These are phyloP conservation scores for Phytophthora colocasiae DNA, from an alignment of 352 stramenopile species.

Conservation along the genomic window DNA sequence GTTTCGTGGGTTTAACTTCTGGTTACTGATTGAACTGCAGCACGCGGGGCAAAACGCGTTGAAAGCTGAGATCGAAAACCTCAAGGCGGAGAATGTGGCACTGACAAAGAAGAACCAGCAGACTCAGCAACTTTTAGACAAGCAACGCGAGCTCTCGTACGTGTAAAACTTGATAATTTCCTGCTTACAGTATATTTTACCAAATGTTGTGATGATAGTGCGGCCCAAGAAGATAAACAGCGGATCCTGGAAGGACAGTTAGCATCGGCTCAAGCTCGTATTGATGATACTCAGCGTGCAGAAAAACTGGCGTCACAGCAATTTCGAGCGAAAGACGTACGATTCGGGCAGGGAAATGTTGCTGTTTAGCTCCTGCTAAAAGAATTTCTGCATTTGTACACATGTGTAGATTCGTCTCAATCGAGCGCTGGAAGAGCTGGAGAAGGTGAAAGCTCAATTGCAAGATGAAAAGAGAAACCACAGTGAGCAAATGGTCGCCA, in stretches of 20 bases:
- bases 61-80: slow-evolving; percentile 53
- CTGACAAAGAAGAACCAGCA: slow-evolving; percentile 71
- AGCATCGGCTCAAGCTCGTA: slow-evolving; percentile 46
- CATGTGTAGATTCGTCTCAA: slow-evolving; percentile 69
- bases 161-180: slow-evolving; percentile 1
- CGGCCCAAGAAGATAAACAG: slow-evolving; percentile 75
- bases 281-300: slow-evolving; percentile 60
- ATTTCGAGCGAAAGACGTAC: slow-evolving; percentile 79
- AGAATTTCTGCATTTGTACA: background rate
- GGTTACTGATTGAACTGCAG: slow-evolving; percentile 25
- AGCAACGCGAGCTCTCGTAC: slow-evolving; percentile 79
- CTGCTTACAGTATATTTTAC: no score
- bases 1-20: background rate
- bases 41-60: slow-evolving; percentile 42
- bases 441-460: slow-evolving; percentile 73
- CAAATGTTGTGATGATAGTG: slow-evolving; percentile 33
- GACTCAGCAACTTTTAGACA: slow-evolving; percentile 74
- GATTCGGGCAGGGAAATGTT: background rate
- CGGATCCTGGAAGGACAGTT: slow-evolving; percentile 76
- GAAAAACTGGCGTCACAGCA: slow-evolving; percentile 76
- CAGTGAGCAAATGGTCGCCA: slow-evolving; percentile 54
- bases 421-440: slow-evolving; percentile 76
- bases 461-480: slow-evolving; percentile 63
- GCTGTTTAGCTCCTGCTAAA: background rate
- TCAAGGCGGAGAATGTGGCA: slow-evolving; percentile 53